phyloP scores from a whole-genome alignment of 495 filamentous ascomycete species.

The Lentithecium fluviatile region DNA sequence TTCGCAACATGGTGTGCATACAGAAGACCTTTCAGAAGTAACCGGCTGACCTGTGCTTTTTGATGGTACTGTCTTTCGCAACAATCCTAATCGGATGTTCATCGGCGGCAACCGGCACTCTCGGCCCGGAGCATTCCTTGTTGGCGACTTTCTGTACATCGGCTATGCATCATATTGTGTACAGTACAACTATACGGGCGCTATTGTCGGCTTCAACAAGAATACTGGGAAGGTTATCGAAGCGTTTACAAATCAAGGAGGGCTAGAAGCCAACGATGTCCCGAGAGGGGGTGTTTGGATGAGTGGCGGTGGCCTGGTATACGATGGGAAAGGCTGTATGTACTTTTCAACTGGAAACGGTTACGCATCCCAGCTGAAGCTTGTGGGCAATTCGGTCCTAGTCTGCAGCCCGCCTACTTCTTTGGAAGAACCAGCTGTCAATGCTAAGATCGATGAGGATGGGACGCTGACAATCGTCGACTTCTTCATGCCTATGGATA shows the following conservation, averaged over 20 bases:
- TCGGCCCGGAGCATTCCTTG: constrained; percentile 46
- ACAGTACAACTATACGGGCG: constrained; percentile 52
- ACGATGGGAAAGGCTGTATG: constrained; percentile 43
- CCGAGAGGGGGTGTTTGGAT: constrained; percentile 44
- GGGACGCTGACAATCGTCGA: constrained; percentile 46
- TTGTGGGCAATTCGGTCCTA: constrained; percentile 40
- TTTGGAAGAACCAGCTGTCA: constrained; percentile 47
- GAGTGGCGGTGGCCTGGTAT: constrained; percentile 46
- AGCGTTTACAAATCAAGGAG: constrained; percentile 45
- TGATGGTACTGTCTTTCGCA: constrained; percentile 45
- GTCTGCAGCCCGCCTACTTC: constrained; percentile 46
- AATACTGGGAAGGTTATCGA: constrained; percentile 45
- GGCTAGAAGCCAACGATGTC: constrained; percentile 33
- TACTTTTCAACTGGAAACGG: constrained; percentile 51
- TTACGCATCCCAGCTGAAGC: constrained; percentile 44
- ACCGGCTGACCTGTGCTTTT: constrained; percentile 45
- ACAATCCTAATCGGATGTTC: constrained; percentile 48
- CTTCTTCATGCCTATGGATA: constrained; percentile 49
- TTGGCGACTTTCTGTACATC: constrained; percentile 46
- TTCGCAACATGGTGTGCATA: constrained; percentile 46
- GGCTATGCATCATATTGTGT: constrained; percentile 52
- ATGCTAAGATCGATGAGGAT: constrained; percentile 44
- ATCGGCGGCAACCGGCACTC: constrained; percentile 48
- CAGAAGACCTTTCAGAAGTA: constrained; percentile 43
- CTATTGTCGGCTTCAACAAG: constrained; percentile 50